Evolutionary conservation across 495 filamentous ascomycete species (phyloP), one percentile per base, ranked within the genome.

Genomic region (Penicillium crystallinum): DNA sequence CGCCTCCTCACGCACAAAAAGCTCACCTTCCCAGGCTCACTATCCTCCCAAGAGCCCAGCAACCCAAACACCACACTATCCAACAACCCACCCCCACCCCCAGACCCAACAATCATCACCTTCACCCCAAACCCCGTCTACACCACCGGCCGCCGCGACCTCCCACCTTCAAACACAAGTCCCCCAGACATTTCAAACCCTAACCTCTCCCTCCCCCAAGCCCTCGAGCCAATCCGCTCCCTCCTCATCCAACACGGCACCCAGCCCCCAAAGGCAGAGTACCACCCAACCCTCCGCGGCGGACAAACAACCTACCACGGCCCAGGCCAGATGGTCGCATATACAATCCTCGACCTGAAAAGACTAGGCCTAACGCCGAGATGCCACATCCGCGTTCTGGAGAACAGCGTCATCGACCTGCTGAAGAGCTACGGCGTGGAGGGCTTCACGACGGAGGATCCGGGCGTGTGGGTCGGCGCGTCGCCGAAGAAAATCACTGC

Each of bases 241-340:
- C 37, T 73, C 18, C 61, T 64, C 15, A 51, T 60, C 1, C 65
- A 75, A 38, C 67, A 83, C 4, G 61, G 56, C 29, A 63, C 66
- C 33, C 46, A 64, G 21, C 71, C 76, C 14, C 46, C 46, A 12
- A 57, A 55, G 34, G 87, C 89, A 17, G 79, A 83, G 17, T 78
- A 95, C 58, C 65, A 81, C 34, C 76, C 83, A 47, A 85, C 90
- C 6, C 79, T 85, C 7, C 84, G 93, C 39, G 93, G 93, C 56
- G 93, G 93, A 0, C 88, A 93, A 52, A 91, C 88, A 0, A 97
- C 93, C 4, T 98, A 95, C 74, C 93, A 98, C 64, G 93, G 93
- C 0, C 93, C 93, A 0, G 93, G 93, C 0, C 93, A 98, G 65
- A 70, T 92, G 53, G 88, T 96, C 21, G 84, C 89, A 11, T 98